A percentile compares a stretch with the other conserved stretches of the same genome.
phyloP scores from a whole-genome alignment of 257 asterid genomes.

The Penstemon barbatus region DNA sequence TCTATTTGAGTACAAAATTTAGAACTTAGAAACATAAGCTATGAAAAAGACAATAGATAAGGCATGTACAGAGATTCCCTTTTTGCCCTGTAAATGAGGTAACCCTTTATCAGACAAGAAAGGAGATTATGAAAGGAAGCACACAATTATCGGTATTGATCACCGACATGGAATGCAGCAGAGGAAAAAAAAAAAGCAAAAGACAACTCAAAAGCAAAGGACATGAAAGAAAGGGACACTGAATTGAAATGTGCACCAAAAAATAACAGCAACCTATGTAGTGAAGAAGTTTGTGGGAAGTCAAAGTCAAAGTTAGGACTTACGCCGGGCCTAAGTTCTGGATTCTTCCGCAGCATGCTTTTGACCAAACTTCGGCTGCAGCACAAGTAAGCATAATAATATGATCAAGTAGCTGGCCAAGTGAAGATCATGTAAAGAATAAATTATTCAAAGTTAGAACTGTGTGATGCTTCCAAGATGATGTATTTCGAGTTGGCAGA shows the following conservation, averaged over 20 bases:
- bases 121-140: constrained; percentile 9
- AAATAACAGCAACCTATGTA: constrained; percentile 15
- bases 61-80: background rate
- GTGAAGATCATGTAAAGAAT: background rate
- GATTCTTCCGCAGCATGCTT: constrained; percentile 91
- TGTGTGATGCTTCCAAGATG: background rate
- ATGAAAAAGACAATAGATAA: background rate
- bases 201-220: background rate
- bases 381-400: constrained; percentile 25
- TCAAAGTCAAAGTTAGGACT: constrained; percentile 32
- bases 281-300: constrained; percentile 1
- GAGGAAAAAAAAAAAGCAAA: background rate
- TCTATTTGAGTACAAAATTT: too few species aligned
- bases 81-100: background rate
- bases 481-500: background rate
- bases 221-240: background rate
- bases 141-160: background rate
- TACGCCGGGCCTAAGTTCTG: constrained; percentile 87
- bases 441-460: constrained; percentile 14
- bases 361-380: constrained; percentile 83
- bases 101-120: constrained; percentile 12
- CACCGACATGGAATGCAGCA: constrained; percentile 15
- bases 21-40: background rate
- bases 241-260: background rate
- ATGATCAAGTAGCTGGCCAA: constrained; percentile 20